These are phyloP conservation scores for Echinochloa phyllopogon DNA, from an alignment of 176 grass and related monocot genomes.

Conservation along the genomic window DNA sequence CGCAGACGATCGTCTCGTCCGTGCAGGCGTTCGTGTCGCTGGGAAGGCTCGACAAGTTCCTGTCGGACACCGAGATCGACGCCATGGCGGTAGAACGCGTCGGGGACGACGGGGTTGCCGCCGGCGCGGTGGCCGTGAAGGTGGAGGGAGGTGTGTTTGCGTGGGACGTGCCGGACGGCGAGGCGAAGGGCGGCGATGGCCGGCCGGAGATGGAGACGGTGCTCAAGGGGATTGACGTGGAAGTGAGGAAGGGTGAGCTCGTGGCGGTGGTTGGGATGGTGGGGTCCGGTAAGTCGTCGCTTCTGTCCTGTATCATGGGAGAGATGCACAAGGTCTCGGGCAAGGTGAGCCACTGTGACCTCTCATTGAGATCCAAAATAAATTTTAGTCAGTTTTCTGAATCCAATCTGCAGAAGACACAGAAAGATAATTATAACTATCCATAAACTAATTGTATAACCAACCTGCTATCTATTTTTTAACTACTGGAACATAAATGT, in stretches of 20 bases:
- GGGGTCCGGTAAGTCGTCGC: conserved; percentile 72
- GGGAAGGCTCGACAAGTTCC: conserved; percentile 58
- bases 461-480: too few relatives aligned
- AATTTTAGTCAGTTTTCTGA: not conserved
- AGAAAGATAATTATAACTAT: too few relatives aligned
- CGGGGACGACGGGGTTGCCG: not conserved
- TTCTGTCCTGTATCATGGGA: conserved; percentile 66
- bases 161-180: conserved; percentile 29
- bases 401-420: too few relatives aligned
- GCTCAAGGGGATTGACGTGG: conserved; percentile 51
- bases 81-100: conserved; percentile 39
- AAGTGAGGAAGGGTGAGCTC: conserved; percentile 54
- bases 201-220: not conserved
- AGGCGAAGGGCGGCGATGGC: not conserved
- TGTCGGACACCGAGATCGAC: conserved; percentile 58
- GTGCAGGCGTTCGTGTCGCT: conserved; percentile 65
- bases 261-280: conserved; percentile 61
- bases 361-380: not conserved
- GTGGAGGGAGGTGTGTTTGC: conserved; percentile 49
- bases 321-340: conserved; percentile 75
- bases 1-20: conserved; percentile 45
- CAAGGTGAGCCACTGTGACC: conserved; percentile 30
- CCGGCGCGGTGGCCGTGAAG: conserved; percentile 14
- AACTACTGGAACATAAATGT: too few relatives aligned
- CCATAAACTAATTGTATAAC: too few relatives aligned